Evolutionary conservation across 1,139 yeast genomes (phyloP).

Genomic region (Taphrina deformans): DNA sequence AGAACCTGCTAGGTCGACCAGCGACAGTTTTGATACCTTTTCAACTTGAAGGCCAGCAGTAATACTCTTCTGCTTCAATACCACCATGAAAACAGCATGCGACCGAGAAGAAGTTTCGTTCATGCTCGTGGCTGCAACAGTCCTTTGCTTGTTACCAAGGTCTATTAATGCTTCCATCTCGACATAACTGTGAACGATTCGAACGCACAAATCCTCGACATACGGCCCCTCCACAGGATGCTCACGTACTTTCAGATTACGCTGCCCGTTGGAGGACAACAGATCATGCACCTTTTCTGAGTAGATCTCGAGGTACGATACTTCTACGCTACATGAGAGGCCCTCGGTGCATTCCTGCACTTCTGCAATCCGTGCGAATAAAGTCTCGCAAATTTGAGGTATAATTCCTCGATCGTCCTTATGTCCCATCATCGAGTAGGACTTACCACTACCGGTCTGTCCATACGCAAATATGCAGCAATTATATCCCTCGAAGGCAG

Average conservation of each 20-base stretch:
- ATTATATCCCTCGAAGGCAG: constrained; percentile 67
- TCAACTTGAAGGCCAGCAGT: constrained; percentile 41
- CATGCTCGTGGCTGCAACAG: constrained; percentile 70
- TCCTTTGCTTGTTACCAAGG: constrained; percentile 50
- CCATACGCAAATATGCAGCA: constrained; percentile 78
- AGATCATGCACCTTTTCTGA: constrained; percentile 69
- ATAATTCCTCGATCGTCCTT: constrained; percentile 58
- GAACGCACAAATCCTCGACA: constrained; percentile 53
- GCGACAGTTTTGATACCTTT: constrained; percentile 62
- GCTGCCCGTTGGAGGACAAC: constrained; percentile 42
- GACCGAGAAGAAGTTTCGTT: constrained; percentile 71
- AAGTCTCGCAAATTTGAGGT: constrained; percentile 58
- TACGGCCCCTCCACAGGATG: constrained; percentile 61
- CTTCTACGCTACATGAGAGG: background rate
- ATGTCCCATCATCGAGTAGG: constrained; percentile 72
- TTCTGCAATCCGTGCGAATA: constrained; percentile 52
- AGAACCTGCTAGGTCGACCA: constrained; percentile 81
- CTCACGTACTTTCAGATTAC: constrained; percentile 55
- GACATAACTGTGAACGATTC: constrained; percentile 36
- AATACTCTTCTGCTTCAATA: constrained; percentile 52
- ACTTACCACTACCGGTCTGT: constrained; percentile 74
- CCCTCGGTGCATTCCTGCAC: constrained; percentile 44
- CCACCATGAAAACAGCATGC: constrained; percentile 71
- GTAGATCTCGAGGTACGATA: constrained; percentile 56
- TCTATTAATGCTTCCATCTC: constrained; percentile 39